phyloP scores from a whole-genome alignment of 495 filamentous ascomycete species.

The Jackrogersella multiformis region DNA sequence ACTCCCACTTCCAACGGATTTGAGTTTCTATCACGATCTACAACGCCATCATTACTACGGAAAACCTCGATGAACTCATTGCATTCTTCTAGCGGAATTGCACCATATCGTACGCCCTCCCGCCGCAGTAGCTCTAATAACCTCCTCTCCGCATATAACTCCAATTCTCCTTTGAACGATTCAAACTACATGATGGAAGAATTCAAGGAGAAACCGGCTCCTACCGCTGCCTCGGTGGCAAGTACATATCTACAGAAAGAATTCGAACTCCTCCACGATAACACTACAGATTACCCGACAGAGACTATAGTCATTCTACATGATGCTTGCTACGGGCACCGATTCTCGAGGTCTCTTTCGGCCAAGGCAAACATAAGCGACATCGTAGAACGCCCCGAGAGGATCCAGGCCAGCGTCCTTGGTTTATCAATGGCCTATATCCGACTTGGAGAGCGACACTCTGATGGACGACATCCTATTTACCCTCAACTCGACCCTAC shows the following conservation, averaged over 20 bases:
- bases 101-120: slow-evolving; percentile 50
- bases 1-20: slow-evolving; percentile 46
- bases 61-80: slow-evolving; percentile 68
- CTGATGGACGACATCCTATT: slow-evolving; percentile 72
- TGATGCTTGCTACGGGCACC: slow-evolving; percentile 93
- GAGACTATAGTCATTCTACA: slow-evolving; percentile 86
- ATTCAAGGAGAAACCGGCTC: slow-evolving; percentile 51
- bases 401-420: slow-evolving; percentile 82
- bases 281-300: slow-evolving; percentile 55
- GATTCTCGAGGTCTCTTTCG: slow-evolving; percentile 82
- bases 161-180: slow-evolving; percentile 47
- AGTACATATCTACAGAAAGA: slow-evolving; percentile 74
- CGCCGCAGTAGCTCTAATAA: slow-evolving; percentile 62
- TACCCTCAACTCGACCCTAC: slow-evolving; percentile 60
- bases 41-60: slow-evolving; percentile 57
- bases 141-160: slow-evolving; percentile 53
- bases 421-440: slow-evolving; percentile 91
- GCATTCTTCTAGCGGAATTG: slow-evolving; percentile 53
- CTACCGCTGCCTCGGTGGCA: slow-evolving; percentile 75
- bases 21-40: slow-evolving; percentile 54
- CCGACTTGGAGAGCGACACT: slow-evolving; percentile 81
- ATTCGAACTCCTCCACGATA: slow-evolving; percentile 67
- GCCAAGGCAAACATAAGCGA: slow-evolving; percentile 69
- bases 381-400: slow-evolving; percentile 92
- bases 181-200: slow-evolving; percentile 46